Conservation (phyloP, 2,329 filamentous ascomycete species). For the Colletotrichum sansevieriae region DNA sequence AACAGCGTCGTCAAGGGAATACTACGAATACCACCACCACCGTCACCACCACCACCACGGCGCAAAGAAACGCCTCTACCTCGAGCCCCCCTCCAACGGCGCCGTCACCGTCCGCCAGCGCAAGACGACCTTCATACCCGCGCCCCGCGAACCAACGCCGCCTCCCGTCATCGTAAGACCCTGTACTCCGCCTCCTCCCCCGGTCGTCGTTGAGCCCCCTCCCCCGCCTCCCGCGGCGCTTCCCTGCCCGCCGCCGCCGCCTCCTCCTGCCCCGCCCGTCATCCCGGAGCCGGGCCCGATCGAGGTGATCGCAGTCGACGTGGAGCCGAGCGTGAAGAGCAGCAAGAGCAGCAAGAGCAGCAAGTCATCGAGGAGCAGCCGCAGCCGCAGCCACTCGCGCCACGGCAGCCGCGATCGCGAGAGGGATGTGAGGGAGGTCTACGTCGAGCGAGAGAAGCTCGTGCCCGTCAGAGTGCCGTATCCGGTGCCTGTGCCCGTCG, state of each 20-base stretch:
- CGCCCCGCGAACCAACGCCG: conserved; percentile 49
- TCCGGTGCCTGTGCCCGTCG: conserved; percentile 52
- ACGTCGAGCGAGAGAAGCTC: conserved; percentile 65
- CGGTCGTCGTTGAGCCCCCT: conserved; percentile 40
- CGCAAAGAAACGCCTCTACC: conserved; percentile 59
- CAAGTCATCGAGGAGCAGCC: conserved; percentile 44
- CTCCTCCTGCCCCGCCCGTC: conserved; percentile 41
- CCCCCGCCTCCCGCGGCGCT: neutral
- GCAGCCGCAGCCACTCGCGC: conserved; percentile 46
- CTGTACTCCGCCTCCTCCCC: conserved; percentile 42
- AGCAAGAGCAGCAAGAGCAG: conserved; percentile 32
- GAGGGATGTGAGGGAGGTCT: conserved; percentile 53
- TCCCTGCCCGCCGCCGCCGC: conserved; percentile 41
- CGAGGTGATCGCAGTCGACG: conserved; percentile 48
- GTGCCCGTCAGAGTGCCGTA: conserved; percentile 58
- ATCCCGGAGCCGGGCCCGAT: conserved; percentile 44
- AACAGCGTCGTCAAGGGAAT: conserved; percentile 39
- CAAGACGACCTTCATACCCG: conserved; percentile 56
- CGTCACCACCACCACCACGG: conserved; percentile 48
- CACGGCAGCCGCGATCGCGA: conserved; percentile 42
- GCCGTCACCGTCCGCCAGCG: conserved; percentile 52
- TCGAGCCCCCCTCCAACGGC: conserved; percentile 56
- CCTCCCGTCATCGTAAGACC: conserved; percentile 44
- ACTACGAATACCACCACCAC: conserved; percentile 39
- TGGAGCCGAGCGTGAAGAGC: conserved; percentile 44